Conservation (phyloP, 257 asterid species). For the Pogostemon cablin region DNA sequence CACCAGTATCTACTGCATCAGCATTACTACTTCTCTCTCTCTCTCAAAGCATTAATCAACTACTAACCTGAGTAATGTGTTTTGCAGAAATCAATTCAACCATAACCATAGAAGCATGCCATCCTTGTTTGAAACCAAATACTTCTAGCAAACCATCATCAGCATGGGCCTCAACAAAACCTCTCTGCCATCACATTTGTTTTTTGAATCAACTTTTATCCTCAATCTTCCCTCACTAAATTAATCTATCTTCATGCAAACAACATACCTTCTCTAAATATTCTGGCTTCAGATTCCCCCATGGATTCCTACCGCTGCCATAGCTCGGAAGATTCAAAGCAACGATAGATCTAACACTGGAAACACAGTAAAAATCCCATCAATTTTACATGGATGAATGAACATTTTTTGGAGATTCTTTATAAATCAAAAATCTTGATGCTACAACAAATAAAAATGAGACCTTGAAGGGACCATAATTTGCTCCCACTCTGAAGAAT, state of each 20-base stretch:
- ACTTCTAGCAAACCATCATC: constrained; percentile 87
- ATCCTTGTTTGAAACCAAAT: constrained; percentile 93
- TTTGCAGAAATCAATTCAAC: constrained; percentile 86
- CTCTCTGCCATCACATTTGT: constrained; percentile 52
- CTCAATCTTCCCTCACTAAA: no score
- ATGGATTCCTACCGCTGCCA: constrained; percentile 98
- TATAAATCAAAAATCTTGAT: neutral
- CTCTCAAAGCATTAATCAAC: neutral
- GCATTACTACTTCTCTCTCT: no score
- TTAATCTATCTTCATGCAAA: neutral
- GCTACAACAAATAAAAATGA: constrained; percentile 27
- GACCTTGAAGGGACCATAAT: constrained; percentile 87
- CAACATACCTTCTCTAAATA: constrained; percentile 82
- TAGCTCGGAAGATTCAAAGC: constrained; percentile 97
- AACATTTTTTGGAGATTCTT: neutral
- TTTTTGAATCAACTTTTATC: no score
- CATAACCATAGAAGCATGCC: constrained; percentile 99
- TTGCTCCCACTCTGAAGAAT: constrained; percentile 80
- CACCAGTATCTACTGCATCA: no score
- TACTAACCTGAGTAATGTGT: constrained; percentile 80
- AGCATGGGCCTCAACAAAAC: constrained; percentile 90
- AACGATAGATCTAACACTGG: constrained; percentile 93
- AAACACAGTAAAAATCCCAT: constrained; percentile 27
- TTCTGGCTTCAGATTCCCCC: constrained; percentile 92
- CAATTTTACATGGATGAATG: neutral